Percentiles rank a stretch among this genome's conserved stretches.
phyloP scores from a whole-genome alignment of 164 flowering plant genomes.

The Santalum album region DNA sequence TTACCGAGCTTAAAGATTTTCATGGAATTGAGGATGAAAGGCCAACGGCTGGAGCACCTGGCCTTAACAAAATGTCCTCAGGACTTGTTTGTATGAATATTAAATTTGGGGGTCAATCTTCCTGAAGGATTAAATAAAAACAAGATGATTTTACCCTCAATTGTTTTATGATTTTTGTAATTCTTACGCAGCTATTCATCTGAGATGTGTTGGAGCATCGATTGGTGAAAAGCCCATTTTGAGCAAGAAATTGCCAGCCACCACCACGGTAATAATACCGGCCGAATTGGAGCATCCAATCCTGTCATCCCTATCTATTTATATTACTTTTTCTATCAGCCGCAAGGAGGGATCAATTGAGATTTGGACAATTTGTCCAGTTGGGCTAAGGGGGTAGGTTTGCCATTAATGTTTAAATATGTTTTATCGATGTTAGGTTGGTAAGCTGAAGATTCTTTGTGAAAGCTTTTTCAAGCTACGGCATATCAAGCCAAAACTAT shows the following conservation, averaged over 20 bases:
- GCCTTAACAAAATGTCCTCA: conserved; percentile 80
- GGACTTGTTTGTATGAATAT: conserved; percentile 68
- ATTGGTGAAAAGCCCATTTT: conserved; percentile 66
- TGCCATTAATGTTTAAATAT: too few relatives aligned
- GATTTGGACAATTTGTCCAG: too few relatives aligned
- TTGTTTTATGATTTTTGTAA: conserved; percentile 2
- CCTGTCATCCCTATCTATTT: too few relatives aligned
- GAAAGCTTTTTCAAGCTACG: conserved; percentile 86
- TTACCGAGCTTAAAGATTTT: conserved; percentile 52
- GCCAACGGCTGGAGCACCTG: conserved; percentile 36
- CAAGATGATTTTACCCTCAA: too few relatives aligned
- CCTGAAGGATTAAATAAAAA: too few relatives aligned
- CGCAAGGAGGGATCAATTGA: too few relatives aligned
- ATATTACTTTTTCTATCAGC: too few relatives aligned
- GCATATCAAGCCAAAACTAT: conserved; percentile 45
- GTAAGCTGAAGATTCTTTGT: conserved; percentile 80
- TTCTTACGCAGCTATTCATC: conserved; percentile 53
- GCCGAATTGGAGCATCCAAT: background rate
- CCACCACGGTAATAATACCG: conserved; percentile 48
- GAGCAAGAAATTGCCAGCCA: conserved; percentile 77
- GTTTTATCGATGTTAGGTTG: conserved; percentile 50
- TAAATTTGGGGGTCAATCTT: too few relatives aligned
- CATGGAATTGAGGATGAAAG: conserved; percentile 90
- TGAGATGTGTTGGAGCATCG: conserved; percentile 88
- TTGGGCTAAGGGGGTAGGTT: too few relatives aligned